A percentile compares a stretch with the other conserved stretches of the same genome.
Conservation (phyloP, 2,329 filamentous ascomycete genomes). For the Amylocarpus encephaloides region DNA sequence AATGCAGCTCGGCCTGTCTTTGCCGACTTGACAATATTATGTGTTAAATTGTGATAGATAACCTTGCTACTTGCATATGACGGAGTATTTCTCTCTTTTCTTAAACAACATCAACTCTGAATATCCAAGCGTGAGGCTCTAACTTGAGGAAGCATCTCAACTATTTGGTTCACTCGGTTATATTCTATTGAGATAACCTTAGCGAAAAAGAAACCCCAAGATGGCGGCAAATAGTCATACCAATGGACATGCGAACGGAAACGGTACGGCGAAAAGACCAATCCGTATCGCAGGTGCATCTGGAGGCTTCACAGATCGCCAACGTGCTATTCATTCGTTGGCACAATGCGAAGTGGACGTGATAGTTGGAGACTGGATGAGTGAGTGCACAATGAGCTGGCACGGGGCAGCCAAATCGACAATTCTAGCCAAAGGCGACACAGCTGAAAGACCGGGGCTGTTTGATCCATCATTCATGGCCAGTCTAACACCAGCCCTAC, state of each 20-base stretch:
- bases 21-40: too few relatives aligned
- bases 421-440: constrained; percentile 14
- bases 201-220: background rate
- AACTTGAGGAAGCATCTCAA: background rate
- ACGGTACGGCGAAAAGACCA: constrained; percentile 28
- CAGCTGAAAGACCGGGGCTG: background rate
- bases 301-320: constrained; percentile 39
- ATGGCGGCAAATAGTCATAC: constrained; percentile 10
- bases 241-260: constrained; percentile 9
- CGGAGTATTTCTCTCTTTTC: too few relatives aligned
- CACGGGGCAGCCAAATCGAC: constrained; percentile 26
- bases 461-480: constrained; percentile 13
- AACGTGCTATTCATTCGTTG: constrained; percentile 37
- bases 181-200: background rate
- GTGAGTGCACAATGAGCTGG: constrained; percentile 32
- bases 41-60: too few relatives aligned
- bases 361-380: constrained; percentile 44
- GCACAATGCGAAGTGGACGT: constrained; percentile 38
- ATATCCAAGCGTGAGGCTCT: too few relatives aligned
- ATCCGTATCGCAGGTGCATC: constrained; percentile 39
- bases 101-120: too few relatives aligned
- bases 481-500: constrained; percentile 27
- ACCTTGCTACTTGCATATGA: too few relatives aligned
- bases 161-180: background rate
- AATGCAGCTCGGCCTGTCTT: too few relatives aligned